phyloP scores from a whole-genome alignment of 2,329 filamentous ascomycete genomes.

The Fusarium denticulatum region DNA sequence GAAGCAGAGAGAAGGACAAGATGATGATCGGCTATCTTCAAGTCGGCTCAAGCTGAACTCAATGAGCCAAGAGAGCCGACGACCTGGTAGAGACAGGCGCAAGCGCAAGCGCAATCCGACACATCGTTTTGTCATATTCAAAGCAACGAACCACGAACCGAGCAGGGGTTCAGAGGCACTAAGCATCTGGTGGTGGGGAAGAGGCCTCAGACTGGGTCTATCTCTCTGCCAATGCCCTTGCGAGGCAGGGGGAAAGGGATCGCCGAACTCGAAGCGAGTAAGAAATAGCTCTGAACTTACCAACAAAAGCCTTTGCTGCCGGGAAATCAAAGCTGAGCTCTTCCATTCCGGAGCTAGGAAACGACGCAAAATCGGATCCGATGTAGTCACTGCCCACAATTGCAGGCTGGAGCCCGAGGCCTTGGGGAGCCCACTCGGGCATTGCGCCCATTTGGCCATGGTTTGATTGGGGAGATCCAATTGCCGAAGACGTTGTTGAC shows the following conservation, averaged over 20 bases:
- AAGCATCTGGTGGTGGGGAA: constrained; percentile 34
- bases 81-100: constrained; percentile 21
- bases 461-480: constrained; percentile 73
- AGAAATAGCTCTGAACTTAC: constrained; percentile 57
- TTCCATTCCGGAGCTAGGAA: constrained; percentile 61
- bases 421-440: constrained; percentile 66
- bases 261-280: constrained; percentile 30
- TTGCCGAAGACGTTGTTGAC: constrained; percentile 73
- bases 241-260: constrained; percentile 26
- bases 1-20: constrained; percentile 11
- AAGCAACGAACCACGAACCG: constrained; percentile 7
- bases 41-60: constrained; percentile 22
- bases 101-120: constrained; percentile 25
- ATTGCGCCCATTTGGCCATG: constrained; percentile 66
- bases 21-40: constrained; percentile 28
- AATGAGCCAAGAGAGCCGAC: constrained; percentile 19
- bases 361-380: constrained; percentile 64
- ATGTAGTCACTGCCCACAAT: constrained; percentile 70
- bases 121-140: constrained; percentile 13
- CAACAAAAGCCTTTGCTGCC: constrained; percentile 64
- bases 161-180: constrained; percentile 30
- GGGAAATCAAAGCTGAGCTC: constrained; percentile 62
- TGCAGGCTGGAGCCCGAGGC: constrained; percentile 68
- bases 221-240: constrained; percentile 31
- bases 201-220: constrained; percentile 32